Base-by-base conservation (phyloP, 202 grass and related monocot genomes). In the Eragrostis tef region DNA sequence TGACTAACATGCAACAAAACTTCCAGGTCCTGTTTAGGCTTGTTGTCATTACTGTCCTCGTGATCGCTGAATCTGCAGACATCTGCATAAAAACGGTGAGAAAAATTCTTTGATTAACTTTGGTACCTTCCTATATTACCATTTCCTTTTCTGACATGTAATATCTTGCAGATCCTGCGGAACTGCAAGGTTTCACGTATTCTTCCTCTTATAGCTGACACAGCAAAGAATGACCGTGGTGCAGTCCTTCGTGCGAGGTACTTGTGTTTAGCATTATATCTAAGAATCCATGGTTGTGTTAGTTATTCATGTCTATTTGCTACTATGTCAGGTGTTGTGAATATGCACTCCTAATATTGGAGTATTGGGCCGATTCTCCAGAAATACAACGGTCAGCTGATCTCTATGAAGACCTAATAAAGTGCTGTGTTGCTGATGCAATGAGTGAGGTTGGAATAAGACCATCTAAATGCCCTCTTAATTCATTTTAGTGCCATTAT, bases 211-310 rank as follows among this genome's bases (percentile, higher is more conserved):
- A 94, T 94, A 82, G 85, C 77, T 83, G 89, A 92, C 73, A 82
- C 89, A 12, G 91, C 94, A 77, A 97, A 97, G 85, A 97, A 97
- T 70, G 94, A 97, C 72, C 85, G 86, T 43, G 84, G 74, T 74
- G 94, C 91, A 87, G 47, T 97, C 75, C 91, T 97, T 79, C 94
- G 94, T 85, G 91, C 94, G 68, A 94, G 94, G 94, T 97, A 83
- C 59, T 45, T 78, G 58, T 68, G 56, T 67, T 59, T 9, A 54
- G 36, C 39, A 27, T 67, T 62, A 65, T 86, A 76, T 66, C 52
- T 81, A 15, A 74, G 61, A 29, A 52, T 51, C 0, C 22, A 70
- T 58, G 58, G 70, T 71, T 42, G 72, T 54, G 71, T 64, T 39
- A 84, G 69, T 16, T 71, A 75, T 62, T 82, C 51, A 89, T 80